Base-by-base conservation (phyloP, 768 basidiomycete genomes). In the Termitomyces sp. region DNA sequence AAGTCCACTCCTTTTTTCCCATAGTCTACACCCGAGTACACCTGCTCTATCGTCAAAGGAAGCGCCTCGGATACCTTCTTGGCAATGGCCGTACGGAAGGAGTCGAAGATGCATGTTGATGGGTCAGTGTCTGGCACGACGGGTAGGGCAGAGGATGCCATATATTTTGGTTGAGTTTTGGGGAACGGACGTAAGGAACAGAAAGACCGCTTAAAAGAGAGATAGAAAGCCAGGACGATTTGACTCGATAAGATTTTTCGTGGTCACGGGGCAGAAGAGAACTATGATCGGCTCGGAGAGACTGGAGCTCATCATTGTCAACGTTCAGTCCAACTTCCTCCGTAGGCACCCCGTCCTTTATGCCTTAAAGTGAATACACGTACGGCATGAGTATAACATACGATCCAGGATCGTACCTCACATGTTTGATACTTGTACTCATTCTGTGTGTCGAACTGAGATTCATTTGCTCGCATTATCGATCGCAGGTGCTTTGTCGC, bases 1-100 rank as follows among this genome's bases (percentile, higher is more conserved):
- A 97, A 94, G 73, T 98, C 96, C 45, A 81, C 86, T n/a, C 90
- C 92, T 72, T 95, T 95, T 74, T 95, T 93, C 36, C 91, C 92
- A 61, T 88, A 90, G 69, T 94, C 89, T 0, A 97, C 88, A 22
- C 91, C 94, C 24, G 80, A 69, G 72, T 91, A 97, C 0, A 86
- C 92, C 65, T 91, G 84, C 41, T 90, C 89, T 28, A 92, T 59
- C 0, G 87, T 78, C 52, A 96, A 72, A 29, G 85, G 84, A 7
- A 92, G 72, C 0, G 83, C 80, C 51, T 88, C 84, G 8, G 85
- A 81, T 29, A 92, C 67, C 59, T 81, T 79, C 65, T 86, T 79
- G 4, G 94, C 91, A 64, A 93, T 89, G 39, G 91, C 82, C n/a
- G 81, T 85, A 54, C 90, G 79, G 77, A 92, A 95, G 4, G 84